Percentiles rank a stretch among this genome's conserved stretches.
phyloP scores from a whole-genome alignment of 768 basidiomycete species.

The Lactifluus subvellereus region DNA sequence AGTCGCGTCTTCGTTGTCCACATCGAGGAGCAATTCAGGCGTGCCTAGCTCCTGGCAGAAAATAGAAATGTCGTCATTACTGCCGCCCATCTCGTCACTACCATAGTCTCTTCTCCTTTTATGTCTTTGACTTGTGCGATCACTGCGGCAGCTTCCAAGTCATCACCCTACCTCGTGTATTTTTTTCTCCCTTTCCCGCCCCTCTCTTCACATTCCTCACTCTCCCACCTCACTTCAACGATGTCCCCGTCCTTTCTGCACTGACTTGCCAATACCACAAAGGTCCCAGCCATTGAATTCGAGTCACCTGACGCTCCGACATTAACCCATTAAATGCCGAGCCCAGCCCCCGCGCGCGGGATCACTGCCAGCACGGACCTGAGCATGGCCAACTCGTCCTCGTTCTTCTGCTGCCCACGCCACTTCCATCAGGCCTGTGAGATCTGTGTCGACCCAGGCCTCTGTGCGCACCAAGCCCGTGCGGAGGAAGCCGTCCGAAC shows the following conservation, averaged over 20 bases:
- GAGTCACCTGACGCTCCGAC: slow-evolving; percentile 2
- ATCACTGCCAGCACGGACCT: slow-evolving; percentile 57
- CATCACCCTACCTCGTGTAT: too few relatives aligned
- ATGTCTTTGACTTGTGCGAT: too few relatives aligned
- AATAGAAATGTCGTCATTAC: too few relatives aligned
- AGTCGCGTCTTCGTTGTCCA: too few relatives aligned
- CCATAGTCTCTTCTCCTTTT: too few relatives aligned
- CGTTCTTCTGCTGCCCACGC: slow-evolving; percentile 60
- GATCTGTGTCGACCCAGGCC: slow-evolving; percentile 63
- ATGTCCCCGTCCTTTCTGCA: not conserved
- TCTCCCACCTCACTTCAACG: not conserved
- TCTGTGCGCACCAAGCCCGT: slow-evolving; percentile 27
- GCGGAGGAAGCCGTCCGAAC: slow-evolving; percentile 7
- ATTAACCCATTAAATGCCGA: slow-evolving; percentile 19
- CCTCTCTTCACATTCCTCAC: not conserved
- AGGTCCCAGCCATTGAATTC: slow-evolving; percentile 7
- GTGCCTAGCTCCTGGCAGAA: not conserved
- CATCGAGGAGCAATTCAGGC: too few relatives aligned
- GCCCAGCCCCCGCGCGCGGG: slow-evolving; percentile 38
- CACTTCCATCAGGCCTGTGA: slow-evolving; percentile 70
- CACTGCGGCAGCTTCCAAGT: too few relatives aligned
- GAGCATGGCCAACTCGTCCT: slow-evolving; percentile 54
- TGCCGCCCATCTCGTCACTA: too few relatives aligned
- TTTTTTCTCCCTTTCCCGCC: too few relatives aligned
- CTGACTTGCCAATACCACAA: slow-evolving; percentile 24